These are phyloP conservation scores for Quercus parvula DNA, from an alignment of 306 rosid genomes.

Conservation along the genomic window DNA sequence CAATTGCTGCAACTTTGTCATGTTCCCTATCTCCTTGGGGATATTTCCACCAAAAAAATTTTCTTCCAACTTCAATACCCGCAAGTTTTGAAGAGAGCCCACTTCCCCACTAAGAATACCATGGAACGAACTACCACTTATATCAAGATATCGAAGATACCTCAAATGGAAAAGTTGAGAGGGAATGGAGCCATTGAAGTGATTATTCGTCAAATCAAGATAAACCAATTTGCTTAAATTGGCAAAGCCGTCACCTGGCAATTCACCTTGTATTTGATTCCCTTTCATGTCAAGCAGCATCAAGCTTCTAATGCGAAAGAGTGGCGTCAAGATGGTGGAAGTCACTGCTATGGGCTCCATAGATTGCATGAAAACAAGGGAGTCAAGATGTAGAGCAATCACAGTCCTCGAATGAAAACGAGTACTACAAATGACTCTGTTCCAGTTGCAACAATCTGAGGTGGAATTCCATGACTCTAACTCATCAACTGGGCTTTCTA, in stretches of 20 bases:
- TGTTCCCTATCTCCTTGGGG: slow-evolving; percentile 12
- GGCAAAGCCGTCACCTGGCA: slow-evolving; percentile 14
- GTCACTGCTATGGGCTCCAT: slow-evolving; percentile 3
- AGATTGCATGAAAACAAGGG: neutral
- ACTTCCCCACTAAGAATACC: no score
- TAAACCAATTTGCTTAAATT: slow-evolving; percentile 18
- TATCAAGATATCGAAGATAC: no score
- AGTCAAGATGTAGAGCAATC: no score
- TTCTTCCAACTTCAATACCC: no score
- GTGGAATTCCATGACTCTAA: slow-evolving; percentile 26
- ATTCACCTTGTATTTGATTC: slow-evolving; percentile 9
- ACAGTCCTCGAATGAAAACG: neutral
- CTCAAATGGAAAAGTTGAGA: no score
- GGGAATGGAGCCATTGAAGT: neutral
- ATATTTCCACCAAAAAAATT: slow-evolving; percentile 1
- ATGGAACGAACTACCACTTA: no score
- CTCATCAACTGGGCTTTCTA: neutral
- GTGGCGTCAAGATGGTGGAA: slow-evolving; percentile 8
- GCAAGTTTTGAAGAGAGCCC: no score
- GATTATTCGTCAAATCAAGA: slow-evolving; percentile 21
- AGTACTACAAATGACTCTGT: slow-evolving; percentile 11
- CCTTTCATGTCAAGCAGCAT: slow-evolving; percentile 15
- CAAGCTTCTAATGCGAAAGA: slow-evolving; percentile 25
- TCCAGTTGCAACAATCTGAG: slow-evolving; percentile 29
- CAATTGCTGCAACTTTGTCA: slow-evolving; percentile 11